Evolutionary conservation across 192 early-diverging fungal species (phyloP).

Genomic region (Gorgonomyces haynaldii): DNA sequence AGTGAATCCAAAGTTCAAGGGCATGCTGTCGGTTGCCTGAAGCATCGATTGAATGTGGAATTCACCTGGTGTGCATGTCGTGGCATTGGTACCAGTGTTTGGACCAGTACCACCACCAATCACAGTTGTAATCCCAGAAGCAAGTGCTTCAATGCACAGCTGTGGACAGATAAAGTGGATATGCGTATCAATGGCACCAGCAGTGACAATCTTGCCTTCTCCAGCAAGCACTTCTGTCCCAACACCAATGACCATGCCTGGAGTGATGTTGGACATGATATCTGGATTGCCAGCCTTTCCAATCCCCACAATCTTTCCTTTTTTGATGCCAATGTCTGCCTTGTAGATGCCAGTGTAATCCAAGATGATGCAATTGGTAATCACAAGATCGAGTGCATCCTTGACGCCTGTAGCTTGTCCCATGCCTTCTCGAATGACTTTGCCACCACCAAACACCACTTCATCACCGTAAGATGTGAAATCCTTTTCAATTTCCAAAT

Average conservation of each 20-base stretch:
- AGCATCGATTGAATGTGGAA: slow-evolving; percentile 83
- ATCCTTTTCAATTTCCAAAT: slow-evolving; percentile 81
- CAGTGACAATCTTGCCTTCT: slow-evolving; percentile 85
- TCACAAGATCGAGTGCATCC: slow-evolving; percentile 83
- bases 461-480: slow-evolving; percentile 89
- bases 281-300: slow-evolving; percentile 97
- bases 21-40: slow-evolving; percentile 74
- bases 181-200: slow-evolving; percentile 88
- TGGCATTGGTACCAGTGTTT: slow-evolving; percentile 91
- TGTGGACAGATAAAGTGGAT: slow-evolving; percentile 95
- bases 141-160: slow-evolving; percentile 69
- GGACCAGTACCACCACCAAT: slow-evolving; percentile 91
- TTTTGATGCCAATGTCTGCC: slow-evolving; percentile 91
- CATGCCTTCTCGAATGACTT: slow-evolving; percentile 90
- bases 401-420: slow-evolving; percentile 61
- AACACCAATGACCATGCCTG: slow-evolving; percentile 79
- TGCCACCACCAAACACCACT: slow-evolving; percentile 92
- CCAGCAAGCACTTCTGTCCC: slow-evolving; percentile 85
- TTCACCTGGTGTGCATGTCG: slow-evolving; percentile 84
- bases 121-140: slow-evolving; percentile 68
- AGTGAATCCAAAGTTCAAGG: slow-evolving; percentile 88
- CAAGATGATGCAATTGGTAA: slow-evolving; percentile 86
- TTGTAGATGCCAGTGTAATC: slow-evolving; percentile 95
- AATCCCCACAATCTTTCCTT: slow-evolving; percentile 77
- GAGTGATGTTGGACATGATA: slow-evolving; percentile 86